Evolutionary conservation across 2,329 filamentous ascomycete species (phyloP), one percentile per base, ranked within the genome.

Genomic region (Laburnicola sp.): DNA sequence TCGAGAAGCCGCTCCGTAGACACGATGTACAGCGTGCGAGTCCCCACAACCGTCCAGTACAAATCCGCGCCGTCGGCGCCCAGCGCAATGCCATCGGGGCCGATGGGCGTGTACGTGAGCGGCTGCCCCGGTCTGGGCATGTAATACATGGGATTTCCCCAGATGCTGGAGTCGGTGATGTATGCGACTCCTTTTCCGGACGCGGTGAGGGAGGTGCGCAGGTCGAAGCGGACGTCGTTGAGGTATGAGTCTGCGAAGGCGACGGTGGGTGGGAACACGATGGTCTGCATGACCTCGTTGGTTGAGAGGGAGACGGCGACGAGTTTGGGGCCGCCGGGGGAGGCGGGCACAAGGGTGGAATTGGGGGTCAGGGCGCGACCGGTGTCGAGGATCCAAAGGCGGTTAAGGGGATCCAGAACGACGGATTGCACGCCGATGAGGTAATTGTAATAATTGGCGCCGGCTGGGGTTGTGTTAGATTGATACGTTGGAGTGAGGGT

Each of bases 351-450:
- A 3, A 78, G 70, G 1, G 63, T 58, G 30, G 75, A 69, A 1
- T 64, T 62, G 5, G 68, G 70, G 22, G 70, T 60, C 1, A 71
- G 72, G 6, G 61, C 57, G 9, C 78, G 70, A 4, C 78, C 78
- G 1, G 78, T 81, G 53, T 82, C 79, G 11, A 81, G 72, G 16
- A 81, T 73, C 78, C 78, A 82, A 1, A 80, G 69, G 31, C 77
- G 74, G 60, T 82, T 78, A 2, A 67, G 61, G 0, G 78, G 57
- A 53, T 82, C 79, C 16, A 82, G 72, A 8, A 82, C 78, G 2
- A 82, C 77, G 34, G 74, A 78, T 60, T 82, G 80, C 0, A 80
- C 77, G 40, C 78, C 77, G 48, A 81, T 78, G 8, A 82, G 66
- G 60, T 80, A 75, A 56, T 78, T 61, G n/a, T 72, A 67, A 50